Evolutionary conservation across 352 stramenopile species (phyloP).

Genomic region (Pythium grandisporangium): DNA sequence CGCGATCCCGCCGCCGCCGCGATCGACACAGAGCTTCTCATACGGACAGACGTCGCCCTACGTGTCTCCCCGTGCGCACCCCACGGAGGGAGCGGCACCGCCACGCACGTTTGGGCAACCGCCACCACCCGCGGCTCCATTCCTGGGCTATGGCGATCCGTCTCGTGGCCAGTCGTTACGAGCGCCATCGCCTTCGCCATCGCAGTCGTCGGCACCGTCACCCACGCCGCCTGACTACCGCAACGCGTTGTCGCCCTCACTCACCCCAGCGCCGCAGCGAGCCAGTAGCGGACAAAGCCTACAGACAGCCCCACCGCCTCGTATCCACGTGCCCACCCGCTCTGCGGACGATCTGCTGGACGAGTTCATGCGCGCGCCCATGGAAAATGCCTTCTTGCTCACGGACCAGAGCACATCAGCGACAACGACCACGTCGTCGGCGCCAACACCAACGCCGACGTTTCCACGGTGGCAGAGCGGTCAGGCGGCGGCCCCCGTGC

Average conservation of each 20-base stretch:
- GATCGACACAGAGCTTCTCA: constrained; percentile 36
- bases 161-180: constrained; percentile 35
- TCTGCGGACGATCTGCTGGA: constrained; percentile 47
- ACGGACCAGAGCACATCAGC: constrained; percentile 4
- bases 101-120: constrained; percentile 23
- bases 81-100: too few species aligned
- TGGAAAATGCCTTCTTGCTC: constrained; percentile 26
- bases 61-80: constrained; percentile 16
- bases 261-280: constrained; percentile 3
- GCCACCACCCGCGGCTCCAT: constrained; percentile 54
- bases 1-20: constrained; percentile 15
- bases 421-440: not conserved
- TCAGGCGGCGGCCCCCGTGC: constrained; percentile 7
- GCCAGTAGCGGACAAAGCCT: constrained; percentile 10
- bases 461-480: constrained; percentile 6
- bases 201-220: too few species aligned
- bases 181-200: too few species aligned
- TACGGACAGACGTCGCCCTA: constrained; percentile 22
- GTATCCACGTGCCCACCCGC: constrained; percentile 15
- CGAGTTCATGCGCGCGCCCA: constrained; percentile 44
- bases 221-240: constrained; percentile 7
- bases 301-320: constrained; percentile 8
- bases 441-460: not conserved
- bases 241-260: constrained; percentile 6
- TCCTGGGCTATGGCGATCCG: constrained; percentile 50